phyloP scores from a whole-genome alignment of 116 monocot genomes.

The Phalaenopsis hybrid region DNA sequence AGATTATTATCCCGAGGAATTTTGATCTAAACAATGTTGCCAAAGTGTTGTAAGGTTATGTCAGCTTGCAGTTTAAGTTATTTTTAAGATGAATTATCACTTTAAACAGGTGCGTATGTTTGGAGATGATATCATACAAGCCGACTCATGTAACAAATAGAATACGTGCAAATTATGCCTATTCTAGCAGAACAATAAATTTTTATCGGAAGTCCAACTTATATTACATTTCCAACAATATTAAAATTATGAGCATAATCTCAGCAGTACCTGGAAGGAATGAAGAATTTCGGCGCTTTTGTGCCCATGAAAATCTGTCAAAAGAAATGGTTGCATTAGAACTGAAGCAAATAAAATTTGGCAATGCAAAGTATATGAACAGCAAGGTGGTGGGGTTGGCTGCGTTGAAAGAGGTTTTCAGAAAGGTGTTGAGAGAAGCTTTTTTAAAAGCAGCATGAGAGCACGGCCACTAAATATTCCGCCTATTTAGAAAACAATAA shows the following conservation, averaged over 20 bases:
- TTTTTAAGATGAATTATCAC: background rate
- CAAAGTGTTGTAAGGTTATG: no score
- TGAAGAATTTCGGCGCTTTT: slow-evolving; percentile 34
- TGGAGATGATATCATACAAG: background rate
- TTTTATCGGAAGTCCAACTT: background rate
- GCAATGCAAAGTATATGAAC: background rate
- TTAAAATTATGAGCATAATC: background rate
- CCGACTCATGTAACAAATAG: background rate
- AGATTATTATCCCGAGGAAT: no score
- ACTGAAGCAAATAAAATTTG: slow-evolving; percentile 3
- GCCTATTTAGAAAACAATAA: no score
- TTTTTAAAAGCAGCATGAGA: no score
- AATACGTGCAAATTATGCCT: background rate
- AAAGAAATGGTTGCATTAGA: slow-evolving; percentile 3
- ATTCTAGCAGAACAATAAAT: background rate
- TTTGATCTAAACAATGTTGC: no score
- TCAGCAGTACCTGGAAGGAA: slow-evolving; percentile 41
- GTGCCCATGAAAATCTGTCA: slow-evolving; percentile 57
- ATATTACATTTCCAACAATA: background rate
- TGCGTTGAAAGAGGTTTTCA: no score
- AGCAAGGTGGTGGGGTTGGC: background rate
- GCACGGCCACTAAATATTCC: no score
- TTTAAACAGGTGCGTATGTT: background rate
- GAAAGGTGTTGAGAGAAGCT: no score
- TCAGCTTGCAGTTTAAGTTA: no score